A percentile compares a stretch with the other conserved stretches of the same genome.
Evolutionary conservation across 768 basidiomycete species (phyloP).

Genomic region (Suillus cothurnatus): DNA sequence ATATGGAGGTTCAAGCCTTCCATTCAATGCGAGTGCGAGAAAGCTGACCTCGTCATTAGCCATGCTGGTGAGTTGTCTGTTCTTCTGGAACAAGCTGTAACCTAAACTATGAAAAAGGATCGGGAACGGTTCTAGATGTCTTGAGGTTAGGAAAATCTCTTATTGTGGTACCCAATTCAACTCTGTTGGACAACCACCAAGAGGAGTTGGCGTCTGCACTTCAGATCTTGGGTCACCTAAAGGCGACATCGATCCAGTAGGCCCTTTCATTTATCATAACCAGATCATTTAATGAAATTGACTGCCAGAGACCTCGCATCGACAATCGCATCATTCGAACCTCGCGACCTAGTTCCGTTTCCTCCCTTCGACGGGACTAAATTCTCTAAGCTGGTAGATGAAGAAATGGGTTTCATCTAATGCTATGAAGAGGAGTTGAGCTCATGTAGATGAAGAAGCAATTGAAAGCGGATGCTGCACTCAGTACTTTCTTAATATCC

Average conservation of each 20-base stretch:
- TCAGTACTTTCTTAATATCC: background rate
- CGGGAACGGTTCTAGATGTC: slow-evolving; percentile 92
- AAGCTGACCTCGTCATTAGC: slow-evolving; percentile 81
- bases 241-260: slow-evolving; percentile 59
- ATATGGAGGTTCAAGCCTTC: slow-evolving; percentile 77
- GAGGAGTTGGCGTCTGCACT: slow-evolving; percentile 80
- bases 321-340: slow-evolving; percentile 53
- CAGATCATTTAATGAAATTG: slow-evolving; percentile 14
- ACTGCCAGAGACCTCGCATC: slow-evolving; percentile 51
- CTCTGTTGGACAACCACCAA: slow-evolving; percentile 92
- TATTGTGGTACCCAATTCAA: slow-evolving; percentile 88
- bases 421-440: background rate
- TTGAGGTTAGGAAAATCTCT: slow-evolving; percentile 73
- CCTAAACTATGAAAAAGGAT: slow-evolving; percentile 52
- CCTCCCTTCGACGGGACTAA: slow-evolving; percentile 67
- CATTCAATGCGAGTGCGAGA: slow-evolving; percentile 62
- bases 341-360: slow-evolving; percentile 52
- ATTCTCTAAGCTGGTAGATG: slow-evolving; percentile 70
- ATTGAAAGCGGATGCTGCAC: background rate
- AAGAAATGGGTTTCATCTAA: slow-evolving; percentile 73
- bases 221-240: slow-evolving; percentile 56
- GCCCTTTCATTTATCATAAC: slow-evolving; percentile 23
- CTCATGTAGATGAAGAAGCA: background rate
- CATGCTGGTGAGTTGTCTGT: slow-evolving; percentile 75
- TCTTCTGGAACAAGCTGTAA: background rate